Evolutionary conservation across 208 protist species (phyloP).

Genomic region (Hexamita inflata): DNA sequence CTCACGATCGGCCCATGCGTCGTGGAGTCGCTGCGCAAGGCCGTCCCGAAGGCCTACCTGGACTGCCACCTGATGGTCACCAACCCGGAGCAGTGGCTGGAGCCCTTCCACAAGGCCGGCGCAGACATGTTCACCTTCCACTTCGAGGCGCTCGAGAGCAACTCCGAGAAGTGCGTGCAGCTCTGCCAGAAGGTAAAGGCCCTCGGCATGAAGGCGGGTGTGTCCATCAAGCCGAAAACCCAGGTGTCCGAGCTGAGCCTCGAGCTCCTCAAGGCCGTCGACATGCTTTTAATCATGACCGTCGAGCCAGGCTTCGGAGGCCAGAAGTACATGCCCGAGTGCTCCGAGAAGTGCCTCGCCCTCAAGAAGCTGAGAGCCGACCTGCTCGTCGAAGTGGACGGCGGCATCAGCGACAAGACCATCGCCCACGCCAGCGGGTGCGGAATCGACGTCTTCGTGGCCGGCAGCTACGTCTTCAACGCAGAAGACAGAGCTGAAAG

Average conservation of each 20-base stretch:
- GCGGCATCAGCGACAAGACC: conserved; percentile 75
- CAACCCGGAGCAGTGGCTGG: conserved; percentile 55
- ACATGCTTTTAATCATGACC: conserved; percentile 73
- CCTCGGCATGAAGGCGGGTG: conserved; percentile 64
- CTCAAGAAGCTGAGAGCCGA: conserved; percentile 60
- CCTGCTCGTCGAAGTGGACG: conserved; percentile 92
- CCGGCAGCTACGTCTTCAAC: conserved; percentile 80
- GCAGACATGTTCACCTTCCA: conserved; percentile 76
- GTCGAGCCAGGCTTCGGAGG: conserved; percentile 97
- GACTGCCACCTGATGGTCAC: conserved; percentile 56
- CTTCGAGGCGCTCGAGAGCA: conserved; percentile 58
- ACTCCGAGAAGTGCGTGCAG: conserved; percentile 45
- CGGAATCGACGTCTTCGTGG: conserved; percentile 95
- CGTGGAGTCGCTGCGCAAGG: conserved; percentile 36
- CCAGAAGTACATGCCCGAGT: conserved; percentile 86
- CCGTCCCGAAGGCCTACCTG: conserved; percentile 35
- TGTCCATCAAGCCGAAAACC: conserved; percentile 72
- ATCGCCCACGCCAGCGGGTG: conserved; percentile 68
- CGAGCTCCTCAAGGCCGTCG: conserved; percentile 51
- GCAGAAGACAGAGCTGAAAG: conserved; percentile 7
- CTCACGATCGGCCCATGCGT: conserved; percentile 51
- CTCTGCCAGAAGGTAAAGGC: conserved; percentile 54
- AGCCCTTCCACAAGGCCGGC: conserved; percentile 62
- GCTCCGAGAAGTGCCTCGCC: conserved; percentile 78
- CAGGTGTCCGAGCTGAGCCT: conserved; percentile 42